Conservation (phyloP, 176 grass and related monocot genomes). For the Melocanna baccifera region DNA sequence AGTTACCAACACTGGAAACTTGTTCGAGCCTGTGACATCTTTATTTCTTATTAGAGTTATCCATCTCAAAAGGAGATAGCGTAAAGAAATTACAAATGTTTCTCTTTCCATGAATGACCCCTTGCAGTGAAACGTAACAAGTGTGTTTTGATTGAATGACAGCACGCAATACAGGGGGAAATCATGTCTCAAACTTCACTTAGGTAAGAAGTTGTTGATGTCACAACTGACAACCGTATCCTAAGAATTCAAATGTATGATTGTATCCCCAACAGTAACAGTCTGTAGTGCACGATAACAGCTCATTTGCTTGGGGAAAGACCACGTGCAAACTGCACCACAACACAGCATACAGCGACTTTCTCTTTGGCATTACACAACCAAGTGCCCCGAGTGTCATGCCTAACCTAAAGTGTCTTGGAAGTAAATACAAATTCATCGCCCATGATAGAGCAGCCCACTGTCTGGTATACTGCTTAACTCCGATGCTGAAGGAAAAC, state of each 20-base stretch:
- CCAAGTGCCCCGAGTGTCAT: neutral
- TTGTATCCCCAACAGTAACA: neutral
- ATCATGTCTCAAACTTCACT: conserved; percentile 4
- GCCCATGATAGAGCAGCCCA: neutral
- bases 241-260: neutral
- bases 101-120: neutral
- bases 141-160: neutral
- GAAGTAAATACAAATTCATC: neutral
- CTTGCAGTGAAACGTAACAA: neutral
- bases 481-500: neutral
- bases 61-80: neutral
- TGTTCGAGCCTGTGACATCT: neutral
- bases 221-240: neutral
- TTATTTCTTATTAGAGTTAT: neutral
- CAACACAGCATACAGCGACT: neutral
- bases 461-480: neutral
- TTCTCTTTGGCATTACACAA: neutral
- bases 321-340: neutral
- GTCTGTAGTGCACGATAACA: neutral
- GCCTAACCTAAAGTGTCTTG: neutral
- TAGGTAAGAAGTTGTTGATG: neutral
- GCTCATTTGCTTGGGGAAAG: neutral
- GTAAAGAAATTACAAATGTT: neutral
- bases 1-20: neutral
- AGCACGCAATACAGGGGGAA: neutral